Base-by-base conservation (phyloP, 2,329 filamentous ascomycete genomes). In the Colletotrichum agaves region DNA sequence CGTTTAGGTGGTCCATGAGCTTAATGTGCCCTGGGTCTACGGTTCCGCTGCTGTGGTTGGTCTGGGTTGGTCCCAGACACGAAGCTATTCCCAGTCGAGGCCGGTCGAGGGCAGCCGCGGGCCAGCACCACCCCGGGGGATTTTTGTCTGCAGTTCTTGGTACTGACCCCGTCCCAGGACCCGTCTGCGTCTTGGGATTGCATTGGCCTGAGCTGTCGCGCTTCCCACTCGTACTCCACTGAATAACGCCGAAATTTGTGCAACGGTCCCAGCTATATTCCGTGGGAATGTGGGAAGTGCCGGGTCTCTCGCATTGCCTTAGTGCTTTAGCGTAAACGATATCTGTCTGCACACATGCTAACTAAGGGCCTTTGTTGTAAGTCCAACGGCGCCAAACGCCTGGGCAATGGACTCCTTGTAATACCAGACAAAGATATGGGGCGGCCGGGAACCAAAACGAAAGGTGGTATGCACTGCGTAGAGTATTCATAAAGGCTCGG, bases 81-180 rank as follows among this genome's bases (percentile, higher is more conserved):
- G 47, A 59, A 31, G 31, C 61, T 21, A 65, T 64, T 39, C 65
- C 65, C 33, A 12, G 65, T 64, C 49, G 23, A 57, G 61, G 19
- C 23, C 44, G 10, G 65, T 64, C 49, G 23, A 57, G 61, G 19
- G 17, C 44, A 39, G 10, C 17, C 19, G 17, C 27, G 55, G 27
- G 41, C 50, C 27, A 44, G 12, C 56, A 39, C 43, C 56, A 67
- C 31, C 66, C 66, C 56, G 56, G 66, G 63, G 66, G 62, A 69
- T 67, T 69, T 69, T 69, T 69, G 66, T 67, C 52, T 62, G 66
- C 66, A 69, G 62, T 61, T 58, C 66, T 69, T 69, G 66, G 66
- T 64, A 64, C 37, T 39, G 52, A 21, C 39, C 27, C 63, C 63
- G 63, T 67, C 21, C 35, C 11, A 49, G 58, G 60, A 50, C 7